Evolutionary conservation across 2,329 filamentous ascomycete species (phyloP).

Genomic region (Alternaria postmessia): DNA sequence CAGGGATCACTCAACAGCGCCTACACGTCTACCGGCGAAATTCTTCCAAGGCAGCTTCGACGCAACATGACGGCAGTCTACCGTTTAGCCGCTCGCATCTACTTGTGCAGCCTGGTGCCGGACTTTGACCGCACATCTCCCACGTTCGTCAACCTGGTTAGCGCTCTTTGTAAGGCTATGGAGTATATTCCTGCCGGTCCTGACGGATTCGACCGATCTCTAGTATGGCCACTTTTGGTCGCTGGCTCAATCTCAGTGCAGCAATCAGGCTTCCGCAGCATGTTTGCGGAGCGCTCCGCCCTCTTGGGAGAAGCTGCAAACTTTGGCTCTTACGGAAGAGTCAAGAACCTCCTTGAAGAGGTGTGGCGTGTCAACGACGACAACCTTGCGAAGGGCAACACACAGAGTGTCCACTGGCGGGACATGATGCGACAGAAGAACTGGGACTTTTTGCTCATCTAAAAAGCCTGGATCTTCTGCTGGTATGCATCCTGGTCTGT

Average conservation of each 20-base stretch:
- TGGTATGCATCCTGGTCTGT: conserved; percentile 50
- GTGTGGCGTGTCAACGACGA: conserved; percentile 81
- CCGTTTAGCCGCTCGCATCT: conserved; percentile 90
- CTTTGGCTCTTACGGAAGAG: conserved; percentile 85
- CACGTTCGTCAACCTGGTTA: conserved; percentile 78
- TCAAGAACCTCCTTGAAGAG: conserved; percentile 79
- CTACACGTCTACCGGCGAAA: conserved; percentile 70
- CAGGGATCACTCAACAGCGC: conserved; percentile 58
- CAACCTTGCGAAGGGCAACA: conserved; percentile 57
- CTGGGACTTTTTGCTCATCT: conserved; percentile 94
- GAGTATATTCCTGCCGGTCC: conserved; percentile 83
- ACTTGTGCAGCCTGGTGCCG: conserved; percentile 93
- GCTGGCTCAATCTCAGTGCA: conserved; percentile 80
- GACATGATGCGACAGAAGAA: conserved; percentile 90
- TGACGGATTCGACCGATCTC: conserved; percentile 84
- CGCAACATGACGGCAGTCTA: conserved; percentile 91
- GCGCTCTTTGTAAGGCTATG: conserved; percentile 78
- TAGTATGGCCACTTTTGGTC: conserved; percentile 93
- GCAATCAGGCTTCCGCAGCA: conserved; percentile 75
- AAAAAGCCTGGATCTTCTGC: conserved; percentile 41
- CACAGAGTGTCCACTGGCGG: conserved; percentile 86
- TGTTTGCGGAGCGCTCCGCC: conserved; percentile 78
- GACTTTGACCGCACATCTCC: conserved; percentile 80
- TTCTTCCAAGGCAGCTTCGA: conserved; percentile 83
- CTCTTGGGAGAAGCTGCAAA: conserved; percentile 79